Evolutionary conservation across 2,329 filamentous ascomycete genomes (phyloP).

Genomic region (Diaporthe citrichinensis): DNA sequence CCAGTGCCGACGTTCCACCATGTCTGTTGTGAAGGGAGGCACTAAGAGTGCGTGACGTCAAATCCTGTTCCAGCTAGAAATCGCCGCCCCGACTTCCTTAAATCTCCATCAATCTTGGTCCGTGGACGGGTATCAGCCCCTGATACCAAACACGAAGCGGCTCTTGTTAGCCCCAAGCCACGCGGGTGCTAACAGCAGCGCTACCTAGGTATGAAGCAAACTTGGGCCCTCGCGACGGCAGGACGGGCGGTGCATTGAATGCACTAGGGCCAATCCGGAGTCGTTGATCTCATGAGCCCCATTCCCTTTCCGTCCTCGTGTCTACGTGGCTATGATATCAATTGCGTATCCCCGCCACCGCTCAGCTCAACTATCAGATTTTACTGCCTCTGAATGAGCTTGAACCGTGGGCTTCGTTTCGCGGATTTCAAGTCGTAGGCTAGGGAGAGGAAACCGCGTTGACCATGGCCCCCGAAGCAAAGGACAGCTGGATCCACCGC

Average conservation of each 20-base stretch:
- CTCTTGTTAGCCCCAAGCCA: conserved; percentile 5
- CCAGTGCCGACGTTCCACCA: neutral
- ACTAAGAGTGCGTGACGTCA: conserved; percentile 6
- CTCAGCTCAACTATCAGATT: neutral
- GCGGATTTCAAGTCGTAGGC: neutral
- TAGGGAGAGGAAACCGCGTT: neutral
- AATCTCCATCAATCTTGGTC: neutral
- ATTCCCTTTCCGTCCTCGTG: neutral
- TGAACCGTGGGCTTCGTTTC: rapidly evolving
- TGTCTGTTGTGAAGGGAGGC: neutral
- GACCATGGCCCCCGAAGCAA: neutral
- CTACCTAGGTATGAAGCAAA: neutral
- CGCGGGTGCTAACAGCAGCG: neutral
- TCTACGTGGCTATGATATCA: neutral
- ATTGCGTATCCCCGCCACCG: neutral
- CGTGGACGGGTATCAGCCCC: neutral
- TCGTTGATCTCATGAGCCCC: conserved; percentile 12
- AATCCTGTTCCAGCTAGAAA: neutral
- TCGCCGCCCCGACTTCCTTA: neutral
- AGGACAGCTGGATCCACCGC: conserved; percentile 5
- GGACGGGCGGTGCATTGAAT: neutral
- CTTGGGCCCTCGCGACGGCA: neutral
- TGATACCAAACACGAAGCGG: neutral
- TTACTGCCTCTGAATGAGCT: no score
- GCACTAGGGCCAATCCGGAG: conserved; percentile 8